Conservation (phyloP, 2,329 filamentous ascomycete species). For the Thielaviopsis populi region DNA sequence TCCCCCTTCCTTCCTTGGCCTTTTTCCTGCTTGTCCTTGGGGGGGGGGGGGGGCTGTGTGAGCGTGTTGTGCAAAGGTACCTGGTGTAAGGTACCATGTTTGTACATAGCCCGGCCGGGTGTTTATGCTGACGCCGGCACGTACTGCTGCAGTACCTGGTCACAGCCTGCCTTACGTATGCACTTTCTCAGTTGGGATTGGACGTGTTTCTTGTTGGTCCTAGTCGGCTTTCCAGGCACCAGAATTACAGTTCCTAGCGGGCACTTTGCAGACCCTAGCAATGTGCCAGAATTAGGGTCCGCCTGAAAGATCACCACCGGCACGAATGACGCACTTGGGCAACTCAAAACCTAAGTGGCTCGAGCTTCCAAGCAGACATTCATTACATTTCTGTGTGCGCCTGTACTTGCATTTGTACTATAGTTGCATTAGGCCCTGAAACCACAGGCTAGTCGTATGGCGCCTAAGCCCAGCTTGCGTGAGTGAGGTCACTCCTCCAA, state of each 20-base stretch:
- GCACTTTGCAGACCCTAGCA: background rate
- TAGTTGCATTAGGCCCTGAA: background rate
- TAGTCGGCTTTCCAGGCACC: background rate
- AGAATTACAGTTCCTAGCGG: background rate
- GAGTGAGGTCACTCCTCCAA: background rate
- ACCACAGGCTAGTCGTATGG: background rate
- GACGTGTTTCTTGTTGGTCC: background rate
- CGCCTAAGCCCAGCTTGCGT: background rate
- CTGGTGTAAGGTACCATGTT: constrained; percentile 4
- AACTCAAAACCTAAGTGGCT: background rate
- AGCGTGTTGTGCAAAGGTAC: background rate
- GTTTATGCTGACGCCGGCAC: background rate
- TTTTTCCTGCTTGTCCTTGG: background rate
- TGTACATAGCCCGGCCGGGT: background rate
- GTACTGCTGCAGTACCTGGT: background rate
- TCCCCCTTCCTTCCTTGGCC: background rate
- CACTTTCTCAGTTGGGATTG: background rate
- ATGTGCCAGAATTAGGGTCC: background rate
- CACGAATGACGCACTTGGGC: background rate
- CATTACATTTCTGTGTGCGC: background rate
- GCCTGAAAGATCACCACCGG: background rate
- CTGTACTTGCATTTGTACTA: background rate
- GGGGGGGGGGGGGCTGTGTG: constrained; percentile 6
- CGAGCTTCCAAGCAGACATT: background rate
- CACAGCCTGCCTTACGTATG: constrained; percentile 8